These are phyloP conservation scores for Coemansia sp. DNA, from an alignment of 192 early-diverging fungal species.

Conservation along the genomic window DNA sequence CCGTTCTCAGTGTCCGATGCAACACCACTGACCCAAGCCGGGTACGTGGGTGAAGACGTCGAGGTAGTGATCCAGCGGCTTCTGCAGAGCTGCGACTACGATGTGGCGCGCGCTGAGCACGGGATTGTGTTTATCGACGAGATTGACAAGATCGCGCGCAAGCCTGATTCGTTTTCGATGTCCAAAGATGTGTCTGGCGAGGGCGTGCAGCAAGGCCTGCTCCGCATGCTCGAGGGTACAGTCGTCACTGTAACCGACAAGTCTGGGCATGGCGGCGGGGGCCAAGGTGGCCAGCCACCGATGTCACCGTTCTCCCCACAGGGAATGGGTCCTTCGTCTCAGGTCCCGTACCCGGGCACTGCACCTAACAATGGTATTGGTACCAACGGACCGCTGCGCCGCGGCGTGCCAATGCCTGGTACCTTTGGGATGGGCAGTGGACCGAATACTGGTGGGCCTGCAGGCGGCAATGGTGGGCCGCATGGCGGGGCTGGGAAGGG, in stretches of 20 bases:
- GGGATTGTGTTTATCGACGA: slow-evolving; percentile 93
- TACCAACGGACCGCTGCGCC: slow-evolving; percentile 22
- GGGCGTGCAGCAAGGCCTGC: slow-evolving; percentile 85
- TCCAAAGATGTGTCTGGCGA: slow-evolving; percentile 89
- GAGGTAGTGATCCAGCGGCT: slow-evolving; percentile 82
- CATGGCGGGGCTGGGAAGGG: slow-evolving; percentile 57
- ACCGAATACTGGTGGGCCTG: not conserved
- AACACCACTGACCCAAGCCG: slow-evolving; percentile 87
- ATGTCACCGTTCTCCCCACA: slow-evolving; percentile 30
- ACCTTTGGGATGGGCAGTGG: slow-evolving; percentile 28
- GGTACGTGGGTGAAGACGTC: slow-evolving; percentile 91
- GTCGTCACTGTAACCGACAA: slow-evolving; percentile 85
- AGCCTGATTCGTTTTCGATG: slow-evolving; percentile 69
- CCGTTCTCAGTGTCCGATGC: slow-evolving; percentile 90
- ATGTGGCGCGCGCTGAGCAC: slow-evolving; percentile 78
- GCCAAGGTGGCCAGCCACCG: not conserved
- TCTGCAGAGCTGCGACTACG: slow-evolving; percentile 85
- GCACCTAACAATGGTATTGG: slow-evolving; percentile 12
- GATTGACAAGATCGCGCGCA: slow-evolving; percentile 86
- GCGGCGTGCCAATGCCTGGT: slow-evolving; percentile 31
- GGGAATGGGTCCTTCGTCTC: slow-evolving; percentile 22
- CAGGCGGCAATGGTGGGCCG: slow-evolving; percentile 21
- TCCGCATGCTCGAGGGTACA: slow-evolving; percentile 89
- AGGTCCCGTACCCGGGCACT: slow-evolving; percentile 18
- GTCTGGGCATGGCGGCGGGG: slow-evolving; percentile 56